Base-by-base conservation (phyloP, 2,329 filamentous ascomycete genomes). In the Penicillium italicum region DNA sequence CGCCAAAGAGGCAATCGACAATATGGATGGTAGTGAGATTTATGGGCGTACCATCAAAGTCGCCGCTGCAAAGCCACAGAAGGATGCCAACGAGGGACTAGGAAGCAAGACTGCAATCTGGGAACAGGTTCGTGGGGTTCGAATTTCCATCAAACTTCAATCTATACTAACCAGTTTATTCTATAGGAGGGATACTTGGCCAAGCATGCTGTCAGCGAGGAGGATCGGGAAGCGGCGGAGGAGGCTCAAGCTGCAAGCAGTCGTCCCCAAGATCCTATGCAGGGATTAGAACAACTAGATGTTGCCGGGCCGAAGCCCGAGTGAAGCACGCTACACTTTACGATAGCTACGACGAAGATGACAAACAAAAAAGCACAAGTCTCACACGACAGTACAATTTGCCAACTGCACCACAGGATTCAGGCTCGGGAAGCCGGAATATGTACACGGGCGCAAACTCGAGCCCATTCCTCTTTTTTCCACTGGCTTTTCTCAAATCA, bases 1-100 rank as follows among this genome's bases (percentile, higher is more conserved):
- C 75, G 93, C 92, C 28, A 87, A 87, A 68, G 93, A 97, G 75
- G 94, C 94, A 48, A 96, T 99, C 72, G 91, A 97, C 80, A 99
- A 99, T 72, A 97, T 99, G 93, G 91, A 99, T 71, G 91, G 96
- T 72, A 89, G 92, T 58, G 93, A 97, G 76, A 83, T 99, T 43
- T 97, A 93, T 71, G 95, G 94, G 11, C 85, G 90, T 57, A 87
- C 94, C 14, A 88, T 99, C 72, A 96, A 92, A 73, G 93, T 97
- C 49, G 92, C 91, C 42, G 84, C 88, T 53, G 95, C 95, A 41
- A 99, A 96, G 74, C 85, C 90, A 31, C 91, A 94, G 60, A 97
- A 96, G 79, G 90, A 90, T 66, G 84, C 85, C 47, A 89, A 89
- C 50, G 91, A 96, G 72, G 91, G 92, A 0, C 74, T 99, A 42